phyloP scores from a whole-genome alignment of 2,329 filamentous ascomycete genomes.

The Botrytis deweyae region DNA sequence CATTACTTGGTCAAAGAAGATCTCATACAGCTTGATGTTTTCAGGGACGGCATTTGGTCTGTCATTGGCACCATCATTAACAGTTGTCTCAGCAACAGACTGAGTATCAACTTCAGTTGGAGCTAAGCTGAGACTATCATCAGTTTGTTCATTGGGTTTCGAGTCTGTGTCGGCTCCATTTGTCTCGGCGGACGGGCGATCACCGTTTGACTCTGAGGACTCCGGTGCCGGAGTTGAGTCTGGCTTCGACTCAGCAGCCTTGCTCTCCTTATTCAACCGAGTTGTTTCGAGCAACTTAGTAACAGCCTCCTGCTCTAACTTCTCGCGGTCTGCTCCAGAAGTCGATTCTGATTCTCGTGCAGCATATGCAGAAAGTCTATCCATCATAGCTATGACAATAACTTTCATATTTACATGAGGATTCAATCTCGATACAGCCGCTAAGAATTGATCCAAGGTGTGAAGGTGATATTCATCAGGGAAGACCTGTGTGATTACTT shows the following conservation, averaged over 20 bases:
- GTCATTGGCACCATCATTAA: constrained; percentile 45
- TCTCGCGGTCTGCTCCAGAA: constrained; percentile 67
- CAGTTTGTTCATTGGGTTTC: constrained; percentile 41
- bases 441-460: constrained; percentile 91
- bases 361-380: constrained; percentile 91
- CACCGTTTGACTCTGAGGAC: constrained; percentile 37
- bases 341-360: constrained; percentile 78
- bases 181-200: constrained; percentile 31
- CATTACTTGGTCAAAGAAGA: constrained; percentile 95
- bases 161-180: constrained; percentile 40
- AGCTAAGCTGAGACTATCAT: constrained; percentile 48
- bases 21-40: constrained; percentile 88
- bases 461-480: constrained; percentile 98
- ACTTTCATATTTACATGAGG: constrained; percentile 97
- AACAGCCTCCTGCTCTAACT: constrained; percentile 82
- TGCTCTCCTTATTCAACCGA: constrained; percentile 60
- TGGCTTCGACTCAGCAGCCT: constrained; percentile 26
- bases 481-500: constrained; percentile 98
- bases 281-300: constrained; percentile 75
- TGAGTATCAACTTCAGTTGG: constrained; percentile 39
- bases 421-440: constrained; percentile 87
- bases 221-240: constrained; percentile 7
- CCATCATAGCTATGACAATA: constrained; percentile 98
- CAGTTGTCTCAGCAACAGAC: constrained; percentile 24
- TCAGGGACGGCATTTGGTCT: constrained; percentile 58